Base-by-base conservation (phyloP, 1,284 basidiomycete species). In the Ceratobasidium sp. region DNA sequence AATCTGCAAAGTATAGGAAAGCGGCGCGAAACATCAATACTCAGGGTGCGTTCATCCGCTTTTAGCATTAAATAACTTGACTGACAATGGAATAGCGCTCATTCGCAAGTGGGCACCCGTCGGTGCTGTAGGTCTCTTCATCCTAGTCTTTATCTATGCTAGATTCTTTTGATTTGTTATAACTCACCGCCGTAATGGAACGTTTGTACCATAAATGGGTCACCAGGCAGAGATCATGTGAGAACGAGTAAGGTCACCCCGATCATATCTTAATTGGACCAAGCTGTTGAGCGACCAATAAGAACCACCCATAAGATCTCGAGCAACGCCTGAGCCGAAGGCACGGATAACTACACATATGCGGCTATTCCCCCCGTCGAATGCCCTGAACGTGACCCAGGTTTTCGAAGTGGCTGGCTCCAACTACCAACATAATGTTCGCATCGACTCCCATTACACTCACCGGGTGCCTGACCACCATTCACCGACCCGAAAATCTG, bases 1-100 rank as follows among this genome's bases (percentile, higher is more conserved):
- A 99, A 79, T 97, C 95, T 29, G 91, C 97, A 80, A 98, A 94
- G 79, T 99, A 99, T 79, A 87, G 96, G 69, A 96, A 93, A 79
- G 94, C 95, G 14, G 95, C 96, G 27, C 84, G 92, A 72, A 93
- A 98, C 76, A 93, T 99, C 79, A 99, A 98, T 56, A 66, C 62
- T 25, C 59, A 62, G 39, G 59, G 59, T 62, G 19, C 1, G 49
- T 42, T 33, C 25, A 36, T 29, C 19, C 11, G 19, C 30, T 11
- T 11, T 23, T 25, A 4, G 2, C 13, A 21, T 21, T 54, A 19
- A 6, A 25, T 21, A 46, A 33, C 25, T 56, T 19, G 14, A 8
- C 44, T 50, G 16, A 62, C 23, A 7, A 19, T 77, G 96, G 56
- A 21, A 7, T 97, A 74, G 93, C 95, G 6, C 88, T 98, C 85